Evolutionary conservation across 768 basidiomycete species (phyloP), one percentile per base, ranked within the genome.

Genomic region (Trametopsis cervina): DNA sequence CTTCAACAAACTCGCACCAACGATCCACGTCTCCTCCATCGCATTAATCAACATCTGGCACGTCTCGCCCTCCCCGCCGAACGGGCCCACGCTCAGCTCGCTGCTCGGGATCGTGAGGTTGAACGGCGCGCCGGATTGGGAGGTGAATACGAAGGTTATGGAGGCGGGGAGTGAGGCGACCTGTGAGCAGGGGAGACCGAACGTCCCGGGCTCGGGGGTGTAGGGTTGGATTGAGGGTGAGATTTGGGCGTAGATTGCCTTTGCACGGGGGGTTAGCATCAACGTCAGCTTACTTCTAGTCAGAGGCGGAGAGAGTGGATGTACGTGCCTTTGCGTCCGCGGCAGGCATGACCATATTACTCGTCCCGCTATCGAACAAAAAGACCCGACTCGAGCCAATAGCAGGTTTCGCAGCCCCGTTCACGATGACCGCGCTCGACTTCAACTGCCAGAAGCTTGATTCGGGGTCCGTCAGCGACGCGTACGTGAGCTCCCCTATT

Each of bases 11-110:
- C 75, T 77, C 21, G 72, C 78, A 11, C 77, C 78, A 22, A 81
- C 70, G 26, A 80, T 56, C 59, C 40, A 67, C 42, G 74, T 62
- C 3, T 71, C 72, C 57, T 78, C 75, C 53, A 73, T 72, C n/a
- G 77, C 73, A 54, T 78, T 80, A 64, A 79, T 77, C 24, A 80
- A 67, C 5, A 77, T 79, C 59, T 80, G 77, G 59, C 77, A 80
- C 24, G 68, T 60, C 11, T 67, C 57, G 4, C 75, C 63, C 54
- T 78, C 64, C 53, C 66, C 72, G 15, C 66, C 57, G 61, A 80
- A 80, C 10, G 78, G 76, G 9, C 77, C 78, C 25, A 79, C 77
- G 54, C 66, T 77, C 43, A 82, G 70, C 57, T 80, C 78, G 50
- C 63, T 70, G 63, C 73, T 75, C 15, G 77, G 78, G 50, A 80